Evolutionary conservation across 2,329 filamentous ascomycete genomes (phyloP).

Genomic region (Leptoxyphium fumago): DNA sequence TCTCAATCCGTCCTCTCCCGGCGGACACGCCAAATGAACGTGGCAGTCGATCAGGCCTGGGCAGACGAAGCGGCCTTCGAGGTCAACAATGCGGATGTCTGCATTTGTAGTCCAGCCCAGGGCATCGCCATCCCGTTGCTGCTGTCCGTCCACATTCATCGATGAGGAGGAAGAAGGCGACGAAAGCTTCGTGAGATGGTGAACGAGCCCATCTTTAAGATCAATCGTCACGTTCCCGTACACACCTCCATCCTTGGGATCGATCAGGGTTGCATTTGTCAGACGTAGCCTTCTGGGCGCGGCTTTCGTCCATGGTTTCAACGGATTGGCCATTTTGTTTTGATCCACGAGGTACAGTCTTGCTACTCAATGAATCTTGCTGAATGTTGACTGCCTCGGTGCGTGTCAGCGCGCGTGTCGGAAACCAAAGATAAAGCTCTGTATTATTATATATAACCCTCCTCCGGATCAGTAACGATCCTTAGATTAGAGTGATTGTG

Average conservation of each 20-base stretch:
- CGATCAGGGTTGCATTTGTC: slow-evolving; percentile 12
- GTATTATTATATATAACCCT: no score
- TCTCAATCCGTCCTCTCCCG: slow-evolving; percentile 25
- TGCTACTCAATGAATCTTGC: no score
- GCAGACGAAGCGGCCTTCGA: slow-evolving; percentile 31
- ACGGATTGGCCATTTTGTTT: neutral
- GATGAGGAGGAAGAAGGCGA: no score
- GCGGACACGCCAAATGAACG: slow-evolving; percentile 33
- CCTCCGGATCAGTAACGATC: no score
- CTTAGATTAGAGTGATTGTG: no score
- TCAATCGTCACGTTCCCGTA: slow-evolving; percentile 18
- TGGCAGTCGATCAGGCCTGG: slow-evolving; percentile 40
- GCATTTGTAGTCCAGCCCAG: slow-evolving; percentile 14
- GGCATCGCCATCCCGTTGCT: slow-evolving; percentile 10
- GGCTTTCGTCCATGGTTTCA: slow-evolving; percentile 11
- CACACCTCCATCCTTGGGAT: slow-evolving; percentile 18
- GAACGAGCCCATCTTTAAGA: slow-evolving; percentile 14
- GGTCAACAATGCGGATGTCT: slow-evolving; percentile 22
- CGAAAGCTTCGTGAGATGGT: slow-evolving; percentile 16
- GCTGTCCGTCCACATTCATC: neutral
- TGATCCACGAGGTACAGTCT: no score
- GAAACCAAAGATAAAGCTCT: no score
- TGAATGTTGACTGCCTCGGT: no score
- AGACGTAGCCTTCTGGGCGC: slow-evolving; percentile 10
- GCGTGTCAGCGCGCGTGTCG: no score